Conservation (phyloP, 352 stramenopile species). For the Phytophthora tentaculata region DNA sequence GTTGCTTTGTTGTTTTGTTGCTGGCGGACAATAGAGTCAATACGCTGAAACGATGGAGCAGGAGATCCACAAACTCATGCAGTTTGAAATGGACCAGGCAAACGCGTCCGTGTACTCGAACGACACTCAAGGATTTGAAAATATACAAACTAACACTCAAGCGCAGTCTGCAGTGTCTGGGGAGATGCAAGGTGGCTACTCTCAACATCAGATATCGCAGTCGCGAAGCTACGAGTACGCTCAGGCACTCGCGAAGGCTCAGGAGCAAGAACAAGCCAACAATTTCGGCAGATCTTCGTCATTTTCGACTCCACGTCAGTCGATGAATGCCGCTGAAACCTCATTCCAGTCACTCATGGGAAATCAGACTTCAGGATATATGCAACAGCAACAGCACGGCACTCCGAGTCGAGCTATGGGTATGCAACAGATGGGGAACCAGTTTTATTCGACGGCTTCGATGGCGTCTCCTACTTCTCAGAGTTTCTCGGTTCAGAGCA, state of each 20-base stretch:
- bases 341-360: conserved; percentile 54
- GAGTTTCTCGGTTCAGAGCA: conserved; percentile 25
- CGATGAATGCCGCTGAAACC: conserved; percentile 29
- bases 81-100: conserved; percentile 44
- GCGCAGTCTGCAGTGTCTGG: conserved; percentile 7
- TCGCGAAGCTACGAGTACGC: conserved; percentile 39
- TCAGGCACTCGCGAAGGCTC: conserved; percentile 41
- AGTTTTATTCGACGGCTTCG: conserved; percentile 19
- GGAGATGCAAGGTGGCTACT: conserved; percentile 28
- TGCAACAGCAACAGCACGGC: conserved; percentile 31
- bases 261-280: conserved; percentile 25
- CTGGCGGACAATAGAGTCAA: conserved; percentile 43
- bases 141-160: conserved; percentile 10
- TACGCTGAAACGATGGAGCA: conserved; percentile 65
- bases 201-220: conserved; percentile 33
- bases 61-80: conserved; percentile 70
- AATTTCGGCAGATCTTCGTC: conserved; percentile 5
- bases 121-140: conserved; percentile 27
- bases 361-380: conserved; percentile 34
- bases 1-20: conserved; percentile 2
- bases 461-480: conserved; percentile 26
- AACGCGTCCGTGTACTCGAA: conserved; percentile 21
- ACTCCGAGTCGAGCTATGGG: conserved; percentile 18
- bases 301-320: conserved; percentile 26
- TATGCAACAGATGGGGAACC: conserved; percentile 27